These are phyloP conservation scores for Dendrothele bispora DNA, from an alignment of 768 basidiomycete species.

Conservation along the genomic window DNA sequence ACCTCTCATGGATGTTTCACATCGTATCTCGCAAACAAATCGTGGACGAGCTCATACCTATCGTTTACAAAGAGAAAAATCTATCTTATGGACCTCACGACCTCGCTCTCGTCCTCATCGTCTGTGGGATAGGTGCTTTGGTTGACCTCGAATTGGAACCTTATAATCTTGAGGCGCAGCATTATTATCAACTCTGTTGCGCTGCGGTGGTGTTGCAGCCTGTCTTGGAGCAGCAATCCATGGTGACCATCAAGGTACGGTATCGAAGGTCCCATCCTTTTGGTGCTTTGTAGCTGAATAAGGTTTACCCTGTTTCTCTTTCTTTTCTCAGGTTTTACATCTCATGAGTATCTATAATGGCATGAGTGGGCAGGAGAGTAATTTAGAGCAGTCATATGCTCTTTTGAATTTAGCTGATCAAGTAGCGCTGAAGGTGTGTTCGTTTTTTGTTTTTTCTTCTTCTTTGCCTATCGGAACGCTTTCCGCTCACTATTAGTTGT, in stretches of 20 bases:
- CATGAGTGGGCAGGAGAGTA: slow-evolving; percentile 51
- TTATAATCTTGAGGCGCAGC: slow-evolving; percentile 51
- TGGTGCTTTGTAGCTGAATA: neutral
- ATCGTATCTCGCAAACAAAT: slow-evolving; percentile 47
- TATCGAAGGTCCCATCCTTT: neutral
- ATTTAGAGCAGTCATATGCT: slow-evolving; percentile 45
- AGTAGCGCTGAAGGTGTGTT: slow-evolving; percentile 44
- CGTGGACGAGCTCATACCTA: slow-evolving; percentile 44
- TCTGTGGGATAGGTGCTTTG: slow-evolving; percentile 47
- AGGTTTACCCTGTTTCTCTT: neutral
- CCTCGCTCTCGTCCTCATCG: slow-evolving; percentile 45
- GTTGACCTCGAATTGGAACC: slow-evolving; percentile 46
- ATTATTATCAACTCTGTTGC: slow-evolving; percentile 48
- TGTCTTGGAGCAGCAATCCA: slow-evolving; percentile 40
- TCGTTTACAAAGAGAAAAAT: slow-evolving; percentile 40
- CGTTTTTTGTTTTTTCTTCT: slow-evolving; percentile 6
- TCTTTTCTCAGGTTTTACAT: slow-evolving; percentile 37
- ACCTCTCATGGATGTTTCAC: slow-evolving; percentile 51
- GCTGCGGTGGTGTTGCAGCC: slow-evolving; percentile 48
- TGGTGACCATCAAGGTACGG: slow-evolving; percentile 46
- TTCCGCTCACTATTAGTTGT: neutral
- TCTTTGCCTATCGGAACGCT: slow-evolving; percentile 4
- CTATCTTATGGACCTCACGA: slow-evolving; percentile 48
- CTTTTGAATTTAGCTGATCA: slow-evolving; percentile 49
- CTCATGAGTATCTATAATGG: slow-evolving; percentile 56